These are phyloP conservation scores for Niveomyces coronatus DNA, from an alignment of 2,329 filamentous ascomycete genomes.

Conservation along the genomic window DNA sequence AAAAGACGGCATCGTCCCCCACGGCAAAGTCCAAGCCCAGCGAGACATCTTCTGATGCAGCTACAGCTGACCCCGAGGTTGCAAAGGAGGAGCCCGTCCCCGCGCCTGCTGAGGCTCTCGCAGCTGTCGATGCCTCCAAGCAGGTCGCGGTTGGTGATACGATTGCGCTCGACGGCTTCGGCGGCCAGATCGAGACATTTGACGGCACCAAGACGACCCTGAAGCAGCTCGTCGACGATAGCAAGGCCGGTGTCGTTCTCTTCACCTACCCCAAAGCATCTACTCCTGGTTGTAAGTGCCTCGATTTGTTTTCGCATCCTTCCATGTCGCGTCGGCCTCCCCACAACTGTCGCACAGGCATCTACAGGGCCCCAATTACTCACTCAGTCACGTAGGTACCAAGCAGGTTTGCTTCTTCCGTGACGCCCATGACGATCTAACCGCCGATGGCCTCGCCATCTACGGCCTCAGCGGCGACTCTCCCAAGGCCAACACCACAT, in stretches of 20 bases:
- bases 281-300: constrained; percentile 87
- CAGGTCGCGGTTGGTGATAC: constrained; percentile 44
- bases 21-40: constrained; percentile 17
- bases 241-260: constrained; percentile 75
- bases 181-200: constrained; percentile 71
- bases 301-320: background rate
- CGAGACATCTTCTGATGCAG: constrained; percentile 9
- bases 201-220: constrained; percentile 73
- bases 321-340: background rate
- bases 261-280: constrained; percentile 96
- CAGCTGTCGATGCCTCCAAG: constrained; percentile 14
- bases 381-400: constrained; percentile 53
- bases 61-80: constrained; percentile 9
- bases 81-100: constrained; percentile 1
- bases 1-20: constrained; percentile 22
- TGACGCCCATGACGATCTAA: constrained; percentile 69
- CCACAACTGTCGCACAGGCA: background rate
- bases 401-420: constrained; percentile 90
- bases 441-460: constrained; percentile 69
- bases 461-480: constrained; percentile 85
- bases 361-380: background rate
- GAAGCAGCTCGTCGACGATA: constrained; percentile 69
- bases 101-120: constrained; percentile 8
- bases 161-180: constrained; percentile 47
- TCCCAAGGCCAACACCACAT: constrained; percentile 84